phyloP scores from a whole-genome alignment of 306 rosid genomes.

The Astragalus membranaceus region DNA sequence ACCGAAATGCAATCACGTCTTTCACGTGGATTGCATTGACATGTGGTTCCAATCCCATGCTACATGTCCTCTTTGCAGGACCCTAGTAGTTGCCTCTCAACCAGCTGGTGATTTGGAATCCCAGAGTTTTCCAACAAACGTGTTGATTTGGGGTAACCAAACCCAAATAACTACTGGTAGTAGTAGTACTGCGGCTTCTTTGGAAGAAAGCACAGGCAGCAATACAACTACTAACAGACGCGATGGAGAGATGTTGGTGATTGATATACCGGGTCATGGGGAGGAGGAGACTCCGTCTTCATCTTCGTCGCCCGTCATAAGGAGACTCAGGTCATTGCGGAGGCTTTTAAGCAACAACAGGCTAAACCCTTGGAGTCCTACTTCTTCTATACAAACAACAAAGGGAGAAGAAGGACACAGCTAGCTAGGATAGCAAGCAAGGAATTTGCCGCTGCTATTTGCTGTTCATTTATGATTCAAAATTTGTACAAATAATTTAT shows the following conservation, averaged over 20 bases:
- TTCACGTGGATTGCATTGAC: slow-evolving; percentile 84
- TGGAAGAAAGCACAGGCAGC: slow-evolving; percentile 34
- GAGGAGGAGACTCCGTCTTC: slow-evolving; percentile 16
- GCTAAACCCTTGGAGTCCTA: slow-evolving; percentile 50
- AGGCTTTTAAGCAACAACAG: slow-evolving; percentile 68
- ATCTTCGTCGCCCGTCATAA: slow-evolving; percentile 44
- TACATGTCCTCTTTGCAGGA: slow-evolving; percentile 82
- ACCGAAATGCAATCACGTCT: slow-evolving; percentile 79
- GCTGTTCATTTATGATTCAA: too few species aligned
- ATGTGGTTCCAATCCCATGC: slow-evolving; percentile 97
- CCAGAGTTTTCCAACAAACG: slow-evolving; percentile 60
- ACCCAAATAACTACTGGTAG: slow-evolving; percentile 39
- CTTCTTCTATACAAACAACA: slow-evolving; percentile 42
- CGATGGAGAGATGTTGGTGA: slow-evolving; percentile 49
- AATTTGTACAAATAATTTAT: too few species aligned
- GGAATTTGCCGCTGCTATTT: too few species aligned
- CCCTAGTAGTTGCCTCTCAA: slow-evolving; percentile 31
- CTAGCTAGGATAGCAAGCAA: slow-evolving; percentile 6
- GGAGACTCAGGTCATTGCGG: slow-evolving; percentile 58
- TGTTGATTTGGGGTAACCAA: slow-evolving; percentile 76
- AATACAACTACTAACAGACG: background rate
- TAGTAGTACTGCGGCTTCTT: slow-evolving; percentile 25
- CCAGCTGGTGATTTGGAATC: background rate
- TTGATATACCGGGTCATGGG: slow-evolving; percentile 52
- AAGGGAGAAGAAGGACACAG: slow-evolving; percentile 26